A percentile compares a stretch with the other conserved stretches of the same genome.
These are phyloP conservation scores for Coemansia interrupta DNA, from an alignment of 192 early-diverging fungal genomes.

Conservation along the genomic window DNA sequence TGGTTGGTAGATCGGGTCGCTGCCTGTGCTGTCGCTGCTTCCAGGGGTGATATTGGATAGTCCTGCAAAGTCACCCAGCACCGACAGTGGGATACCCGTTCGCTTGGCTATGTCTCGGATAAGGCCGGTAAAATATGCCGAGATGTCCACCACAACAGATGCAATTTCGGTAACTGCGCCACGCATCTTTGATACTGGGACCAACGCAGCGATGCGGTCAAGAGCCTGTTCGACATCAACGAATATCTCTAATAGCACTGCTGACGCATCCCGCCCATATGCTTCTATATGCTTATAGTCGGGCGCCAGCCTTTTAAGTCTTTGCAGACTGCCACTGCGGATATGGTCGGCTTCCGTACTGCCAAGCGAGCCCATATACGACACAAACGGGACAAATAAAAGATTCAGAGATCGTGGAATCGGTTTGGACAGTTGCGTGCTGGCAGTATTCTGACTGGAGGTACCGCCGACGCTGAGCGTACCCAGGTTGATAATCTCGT, in stretches of 20 bases:
- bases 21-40: background rate
- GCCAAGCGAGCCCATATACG: slow-evolving; percentile 15
- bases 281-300: slow-evolving; percentile 12
- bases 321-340: slow-evolving; percentile 11
- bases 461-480: slow-evolving; percentile 33
- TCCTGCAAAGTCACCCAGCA: slow-evolving; percentile 4
- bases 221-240: slow-evolving; percentile 26
- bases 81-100: slow-evolving; percentile 6
- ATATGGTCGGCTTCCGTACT: slow-evolving; percentile 13
- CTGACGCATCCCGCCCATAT: slow-evolving; percentile 20
- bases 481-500: slow-evolving; percentile 1
- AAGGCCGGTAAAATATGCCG: background rate
- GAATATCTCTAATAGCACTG: slow-evolving; percentile 23
- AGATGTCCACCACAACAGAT: slow-evolving; percentile 11
- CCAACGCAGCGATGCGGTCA: slow-evolving; percentile 13
- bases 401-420: slow-evolving; percentile 25
- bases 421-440: slow-evolving; percentile 1
- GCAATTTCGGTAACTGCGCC: slow-evolving; percentile 9
- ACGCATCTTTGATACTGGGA: slow-evolving; percentile 19
- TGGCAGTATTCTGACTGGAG: background rate
- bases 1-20: slow-evolving; percentile 20
- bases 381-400: slow-evolving; percentile 34
- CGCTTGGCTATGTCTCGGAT: slow-evolving; percentile 6
- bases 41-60: background rate
- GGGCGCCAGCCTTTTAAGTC: slow-evolving; percentile 6